These are phyloP conservation scores for Cladochytrium replicatum DNA, from an alignment of 192 early-diverging fungal genomes.

Conservation along the genomic window DNA sequence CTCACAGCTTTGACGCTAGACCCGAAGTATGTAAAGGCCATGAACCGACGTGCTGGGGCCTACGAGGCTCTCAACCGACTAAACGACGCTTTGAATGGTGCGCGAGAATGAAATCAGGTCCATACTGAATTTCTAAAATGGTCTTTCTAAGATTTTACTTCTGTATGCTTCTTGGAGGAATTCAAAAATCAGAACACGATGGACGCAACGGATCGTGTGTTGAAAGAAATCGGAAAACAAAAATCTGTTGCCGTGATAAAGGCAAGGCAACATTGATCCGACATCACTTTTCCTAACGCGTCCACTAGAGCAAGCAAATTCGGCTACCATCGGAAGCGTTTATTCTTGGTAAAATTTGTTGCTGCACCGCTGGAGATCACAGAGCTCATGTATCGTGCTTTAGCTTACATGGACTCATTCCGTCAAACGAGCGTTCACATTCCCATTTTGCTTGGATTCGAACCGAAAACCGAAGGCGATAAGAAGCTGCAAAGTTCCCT, in stretches of 20 bases:
- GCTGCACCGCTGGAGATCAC: too few species aligned
- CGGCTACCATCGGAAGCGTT: conserved; percentile 86
- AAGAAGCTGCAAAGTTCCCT: conserved; percentile 23
- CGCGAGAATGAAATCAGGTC: too few species aligned
- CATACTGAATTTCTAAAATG: too few species aligned
- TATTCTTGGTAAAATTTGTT: conserved; percentile 32
- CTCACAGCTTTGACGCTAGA: conserved; percentile 64
- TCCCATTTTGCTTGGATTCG: conserved; percentile 8
- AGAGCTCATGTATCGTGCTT: too few species aligned
- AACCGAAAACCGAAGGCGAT: conserved; percentile 16
- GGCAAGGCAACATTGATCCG: too few species aligned
- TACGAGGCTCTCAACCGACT: conserved; percentile 41
- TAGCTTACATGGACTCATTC: conserved; percentile 95
- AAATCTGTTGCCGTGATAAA: conserved; percentile 72
- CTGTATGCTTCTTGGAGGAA: conserved; percentile 86
- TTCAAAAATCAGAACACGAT: conserved; percentile 80
- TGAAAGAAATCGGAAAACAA: conserved; percentile 68
- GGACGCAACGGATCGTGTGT: conserved; percentile 73
- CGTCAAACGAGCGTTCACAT: conserved; percentile 27
- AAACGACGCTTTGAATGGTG: conserved; percentile 47
- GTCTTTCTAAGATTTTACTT: conserved; percentile 88
- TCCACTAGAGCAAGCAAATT: conserved; percentile 33
- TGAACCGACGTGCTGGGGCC: conserved; percentile 61
- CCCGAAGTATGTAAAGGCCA: conserved; percentile 77
- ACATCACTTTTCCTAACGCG: background rate